Base-by-base conservation (phyloP, 2,329 filamentous ascomycete species). In the Huntiella moniliformis region DNA sequence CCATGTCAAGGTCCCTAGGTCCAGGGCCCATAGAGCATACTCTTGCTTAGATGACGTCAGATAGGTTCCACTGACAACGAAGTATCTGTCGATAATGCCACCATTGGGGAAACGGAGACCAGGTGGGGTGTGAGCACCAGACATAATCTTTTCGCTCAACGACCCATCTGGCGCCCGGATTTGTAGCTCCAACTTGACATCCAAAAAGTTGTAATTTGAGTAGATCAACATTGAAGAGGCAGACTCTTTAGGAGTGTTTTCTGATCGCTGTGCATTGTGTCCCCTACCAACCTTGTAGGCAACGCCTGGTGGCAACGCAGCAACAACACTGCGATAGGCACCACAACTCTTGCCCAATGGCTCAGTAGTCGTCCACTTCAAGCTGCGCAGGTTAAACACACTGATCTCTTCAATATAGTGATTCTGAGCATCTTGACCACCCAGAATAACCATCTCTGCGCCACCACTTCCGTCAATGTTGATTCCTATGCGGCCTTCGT, bases 401-500 rank as follows among this genome's bases (percentile, higher is more conserved):
- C 86, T 96, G 52, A 98, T 92, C 61, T 98, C 86, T 61, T 98
- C 88, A 53, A 98, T 98, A 58, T 98, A 98, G 60, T 94, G 87
- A 60, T 98, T 98, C n/a, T 81, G 80, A 45, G 83, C 91, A 57
- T 98, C 91, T 61, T 98, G 91, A 0, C 91, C 91, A 50, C 91
- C 91, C 5, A 96, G 87, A 11, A 98, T 80, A 4, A 98, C 74
- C 88, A 98, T 95, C 60, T 98, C 88, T 1, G 91, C 85, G 31
- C 91, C 91, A 12, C 91, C 91, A 15, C 77, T 76, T 1, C 91
- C 88, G 60, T 98, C 87, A 50, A 96, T 77, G 51, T 82, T 81
- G 48, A 94, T 79, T 2, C 88, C 88, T 48, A 95, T 78, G 3
- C 81, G 75, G 12, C 88, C 88, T 56, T 91, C 82, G 57, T 95